A percentile compares a stretch with the other conserved stretches of the same genome.
phyloP scores from a whole-genome alignment of 768 basidiomycete species.

The Mycena latifolia region DNA sequence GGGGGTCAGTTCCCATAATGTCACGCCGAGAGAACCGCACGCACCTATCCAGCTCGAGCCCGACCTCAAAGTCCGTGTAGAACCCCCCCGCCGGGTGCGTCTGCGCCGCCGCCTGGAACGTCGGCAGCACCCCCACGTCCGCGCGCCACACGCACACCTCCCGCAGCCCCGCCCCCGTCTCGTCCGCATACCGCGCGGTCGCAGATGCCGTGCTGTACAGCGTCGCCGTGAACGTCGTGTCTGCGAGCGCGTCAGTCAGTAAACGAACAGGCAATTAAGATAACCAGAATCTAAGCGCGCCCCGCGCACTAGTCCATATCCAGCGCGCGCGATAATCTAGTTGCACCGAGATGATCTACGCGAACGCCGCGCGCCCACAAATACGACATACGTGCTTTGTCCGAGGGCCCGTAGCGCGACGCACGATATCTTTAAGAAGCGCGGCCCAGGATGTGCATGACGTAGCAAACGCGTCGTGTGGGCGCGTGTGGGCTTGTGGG shows the following conservation, averaged over 20 bases:
- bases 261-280: background rate
- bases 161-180: slow-evolving; percentile 55
- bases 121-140: slow-evolving; percentile 42
- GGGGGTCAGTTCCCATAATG: too few relatives aligned
- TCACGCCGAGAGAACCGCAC: slow-evolving; percentile 14
- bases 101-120: slow-evolving; percentile 46
- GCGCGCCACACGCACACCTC: slow-evolving; percentile 74
- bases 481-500: too few relatives aligned
- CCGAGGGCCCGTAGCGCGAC: too few relatives aligned
- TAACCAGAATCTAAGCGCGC: too few relatives aligned
- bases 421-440: too few relatives aligned
- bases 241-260: slow-evolving; percentile 40
- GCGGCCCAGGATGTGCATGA: too few relatives aligned
- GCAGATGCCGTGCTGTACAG: slow-evolving; percentile 65
- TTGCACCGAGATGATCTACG: too few relatives aligned
- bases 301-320: too few relatives aligned
- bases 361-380: too few relatives aligned
- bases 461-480: too few relatives aligned
- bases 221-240: slow-evolving; percentile 69
- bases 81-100: slow-evolving; percentile 15
- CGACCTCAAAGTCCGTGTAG: slow-evolving; percentile 24
- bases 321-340: too few relatives aligned
- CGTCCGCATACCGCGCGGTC: slow-evolving; percentile 71
- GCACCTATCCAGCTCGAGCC: slow-evolving; percentile 22
- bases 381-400: too few relatives aligned